phyloP scores from a whole-genome alignment of 306 rosid species.

The Cucurbita moschata region DNA sequence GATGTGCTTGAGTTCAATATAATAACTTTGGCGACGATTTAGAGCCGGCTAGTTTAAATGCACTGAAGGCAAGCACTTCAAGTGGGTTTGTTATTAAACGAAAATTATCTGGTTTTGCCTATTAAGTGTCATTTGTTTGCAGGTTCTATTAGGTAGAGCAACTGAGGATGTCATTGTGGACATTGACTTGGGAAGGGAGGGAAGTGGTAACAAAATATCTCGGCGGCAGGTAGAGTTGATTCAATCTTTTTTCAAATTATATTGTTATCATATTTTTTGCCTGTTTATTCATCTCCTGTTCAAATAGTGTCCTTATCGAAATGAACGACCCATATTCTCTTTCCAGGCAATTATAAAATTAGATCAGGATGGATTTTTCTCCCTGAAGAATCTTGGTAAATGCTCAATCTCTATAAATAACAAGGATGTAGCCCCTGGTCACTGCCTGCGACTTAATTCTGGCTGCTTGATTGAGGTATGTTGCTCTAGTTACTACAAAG shows the following conservation, averaged over 20 bases:
- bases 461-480: slow-evolving; percentile 81
- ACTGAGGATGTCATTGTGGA: slow-evolving; percentile 55
- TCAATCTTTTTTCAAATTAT: not conserved
- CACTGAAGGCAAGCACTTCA: not conserved
- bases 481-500: not conserved
- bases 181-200: slow-evolving; percentile 78
- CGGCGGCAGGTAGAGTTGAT: slow-evolving; percentile 65
- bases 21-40: not conserved
- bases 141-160: slow-evolving; percentile 92
- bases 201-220: slow-evolving; percentile 59
- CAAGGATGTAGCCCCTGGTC: slow-evolving; percentile 60
- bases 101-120: not conserved
- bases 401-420: slow-evolving; percentile 50
- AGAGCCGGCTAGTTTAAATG: not conserved
- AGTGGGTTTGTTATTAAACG: not conserved
- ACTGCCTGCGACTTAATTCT: slow-evolving; percentile 42
- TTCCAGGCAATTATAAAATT: slow-evolving; percentile 66
- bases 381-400: slow-evolving; percentile 64
- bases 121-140: slow-evolving; percentile 4
- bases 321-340: not conserved
- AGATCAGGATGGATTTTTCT: slow-evolving; percentile 61
- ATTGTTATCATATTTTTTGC: not conserved
- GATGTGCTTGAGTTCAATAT: not conserved
- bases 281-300: not conserved
- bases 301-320: not conserved